Base-by-base conservation (phyloP, 257 asterid genomes). In the Jaltomata sinuosa region DNA sequence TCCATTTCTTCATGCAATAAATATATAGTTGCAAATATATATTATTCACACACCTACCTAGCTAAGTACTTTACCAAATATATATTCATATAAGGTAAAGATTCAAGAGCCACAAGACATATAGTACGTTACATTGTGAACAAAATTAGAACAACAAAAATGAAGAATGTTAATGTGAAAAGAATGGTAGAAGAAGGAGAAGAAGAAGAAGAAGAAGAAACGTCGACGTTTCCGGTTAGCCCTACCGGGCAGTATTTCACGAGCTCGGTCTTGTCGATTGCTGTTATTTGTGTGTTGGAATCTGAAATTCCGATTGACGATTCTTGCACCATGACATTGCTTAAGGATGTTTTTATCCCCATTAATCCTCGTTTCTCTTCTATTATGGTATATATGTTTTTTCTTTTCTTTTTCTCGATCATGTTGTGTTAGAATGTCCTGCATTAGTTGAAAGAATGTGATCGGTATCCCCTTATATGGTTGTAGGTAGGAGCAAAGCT, bases 301-400 rank as follows among this genome's bases (percentile, higher is more conserved):
- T 32, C 82, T 2, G 88, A 85, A 85, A 77, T 82, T 61, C 89
- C 91, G 0, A 53, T 88, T 0, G 88, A 89, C 45, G 90, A 86
- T 32, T 85, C 90, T 8, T 29, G 82, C 1, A 49, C 83, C 57
- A 6, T 85, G 16, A 61, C 55, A 22, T 5, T 77, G 82, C 25
- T 86, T 18, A 65, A 54, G 78, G 88, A 89, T 27, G 85, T 90
- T 55, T 86, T 90, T 71, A 53, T 85, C 55, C 90, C 92, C 18
- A 84, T 88, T 38, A 88, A 84, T 72, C 89, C 88, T 12, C 86
- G 92, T 2, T 90, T 90, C 55, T 90, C 92, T 76, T 90, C 92
- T 5, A 74, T 90, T 69, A 90, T 90, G 92, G 92, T 90, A 83
- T 29, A 10, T n/a, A 38, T 55, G 40, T 2, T 8, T 25, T 34